Conservation (phyloP, 1,284 basidiomycete species). For the Takashimella koratensis region DNA sequence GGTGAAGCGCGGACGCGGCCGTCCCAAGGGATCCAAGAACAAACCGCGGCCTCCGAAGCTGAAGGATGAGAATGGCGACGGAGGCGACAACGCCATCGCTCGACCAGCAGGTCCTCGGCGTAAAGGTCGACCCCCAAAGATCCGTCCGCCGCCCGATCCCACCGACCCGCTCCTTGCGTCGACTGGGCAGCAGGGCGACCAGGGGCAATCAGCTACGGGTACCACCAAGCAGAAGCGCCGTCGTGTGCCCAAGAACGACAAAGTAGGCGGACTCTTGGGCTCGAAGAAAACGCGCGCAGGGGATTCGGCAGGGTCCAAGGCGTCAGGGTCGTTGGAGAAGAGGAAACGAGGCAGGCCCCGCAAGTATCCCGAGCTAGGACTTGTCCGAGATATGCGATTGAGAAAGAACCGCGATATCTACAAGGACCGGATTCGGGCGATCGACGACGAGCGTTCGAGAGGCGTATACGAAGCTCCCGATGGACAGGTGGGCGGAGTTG, state of each 20-base stretch:
- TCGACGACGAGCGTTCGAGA: conserved; percentile 13
- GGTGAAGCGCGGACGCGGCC: conserved; percentile 32
- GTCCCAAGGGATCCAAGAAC: conserved; percentile 45
- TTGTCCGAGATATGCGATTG: conserved; percentile 44
- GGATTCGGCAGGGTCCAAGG: background rate
- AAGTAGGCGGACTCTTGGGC: background rate
- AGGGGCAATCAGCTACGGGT: background rate
- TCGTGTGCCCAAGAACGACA: background rate
- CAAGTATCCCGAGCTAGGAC: conserved; percentile 40
- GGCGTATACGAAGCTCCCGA: background rate
- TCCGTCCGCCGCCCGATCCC: conserved; percentile 32
- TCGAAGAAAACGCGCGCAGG: background rate
- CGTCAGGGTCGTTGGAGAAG: conserved; percentile 5
- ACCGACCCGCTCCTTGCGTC: conserved; percentile 13
- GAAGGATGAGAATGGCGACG: background rate
- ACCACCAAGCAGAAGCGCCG: background rate
- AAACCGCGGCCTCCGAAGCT: conserved; percentile 20
- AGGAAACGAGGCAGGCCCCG: conserved; percentile 37
- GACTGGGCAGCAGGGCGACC: background rate
- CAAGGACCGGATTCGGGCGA: conserved; percentile 25
- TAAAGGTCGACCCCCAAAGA: conserved; percentile 40
- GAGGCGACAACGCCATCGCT: too few species aligned
- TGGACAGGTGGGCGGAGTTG: background rate
- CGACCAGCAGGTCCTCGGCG: conserved; percentile 2
- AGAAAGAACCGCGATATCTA: conserved; percentile 40